A percentile compares a stretch with the other conserved stretches of the same genome.
Conservation (phyloP, 148 eudicot species). For the Fagopyrum esculentum region DNA sequence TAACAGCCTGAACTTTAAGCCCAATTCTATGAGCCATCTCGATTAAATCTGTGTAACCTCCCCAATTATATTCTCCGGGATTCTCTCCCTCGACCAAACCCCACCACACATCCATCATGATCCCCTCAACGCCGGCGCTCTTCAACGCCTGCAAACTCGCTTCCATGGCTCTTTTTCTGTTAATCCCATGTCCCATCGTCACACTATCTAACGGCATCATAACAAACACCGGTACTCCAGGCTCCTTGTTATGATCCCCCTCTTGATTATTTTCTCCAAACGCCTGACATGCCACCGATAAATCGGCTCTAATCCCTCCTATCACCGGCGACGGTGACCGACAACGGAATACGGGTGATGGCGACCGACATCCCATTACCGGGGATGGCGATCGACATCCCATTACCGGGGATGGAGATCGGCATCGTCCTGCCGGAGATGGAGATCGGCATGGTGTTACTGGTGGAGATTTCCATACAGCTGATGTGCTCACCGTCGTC, state of each 20-base stretch:
- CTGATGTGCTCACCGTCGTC: conserved; percentile 15
- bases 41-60: conserved; percentile 38
- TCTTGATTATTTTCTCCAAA: conserved; percentile 21
- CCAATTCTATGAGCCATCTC: conserved; percentile 33
- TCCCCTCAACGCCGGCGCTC: conserved; percentile 47
- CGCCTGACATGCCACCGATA: conserved; percentile 42
- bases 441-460: conserved; percentile 14
- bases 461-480: conserved; percentile 33
- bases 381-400: neutral
- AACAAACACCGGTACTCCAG: conserved; percentile 59
- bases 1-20: conserved; percentile 49
- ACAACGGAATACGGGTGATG: conserved; percentile 43
- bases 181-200: conserved; percentile 40
- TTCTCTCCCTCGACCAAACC: conserved; percentile 52
- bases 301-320: conserved; percentile 26
- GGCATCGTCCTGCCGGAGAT: conserved; percentile 19
- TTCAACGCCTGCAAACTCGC: conserved; percentile 47
- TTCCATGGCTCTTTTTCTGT: conserved; percentile 52
- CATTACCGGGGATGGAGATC: conserved; percentile 13
- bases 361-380: neutral
- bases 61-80: conserved; percentile 54
- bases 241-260: conserved; percentile 15
- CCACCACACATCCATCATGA: conserved; percentile 81
- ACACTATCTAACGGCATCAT: conserved; percentile 74
- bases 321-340: conserved; percentile 12